phyloP scores from a whole-genome alignment of 495 filamentous ascomycete genomes.

The Coniosporium apollinis region DNA sequence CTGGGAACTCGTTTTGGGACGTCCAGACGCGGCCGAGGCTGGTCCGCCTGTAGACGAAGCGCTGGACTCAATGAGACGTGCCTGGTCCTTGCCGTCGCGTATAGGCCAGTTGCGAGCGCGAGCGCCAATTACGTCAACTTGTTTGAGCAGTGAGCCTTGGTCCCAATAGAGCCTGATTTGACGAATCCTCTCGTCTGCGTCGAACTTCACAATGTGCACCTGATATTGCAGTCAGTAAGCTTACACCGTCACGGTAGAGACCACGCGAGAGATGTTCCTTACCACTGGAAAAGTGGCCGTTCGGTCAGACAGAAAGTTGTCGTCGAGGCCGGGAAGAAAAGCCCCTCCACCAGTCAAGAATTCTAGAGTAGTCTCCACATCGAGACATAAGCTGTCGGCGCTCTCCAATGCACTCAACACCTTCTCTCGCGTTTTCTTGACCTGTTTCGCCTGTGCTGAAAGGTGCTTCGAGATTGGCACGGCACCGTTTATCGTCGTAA shows the following conservation, averaged over 20 bases:
- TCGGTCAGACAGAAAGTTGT: constrained; percentile 83
- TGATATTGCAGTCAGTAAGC: constrained; percentile 28
- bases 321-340: constrained; percentile 79
- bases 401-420: constrained; percentile 57
- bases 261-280: constrained; percentile 21
- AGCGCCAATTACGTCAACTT: constrained; percentile 82
- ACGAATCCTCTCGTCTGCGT: constrained; percentile 54
- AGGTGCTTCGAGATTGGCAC: constrained; percentile 68
- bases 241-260: not conserved
- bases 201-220: constrained; percentile 84
- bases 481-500: constrained; percentile 49
- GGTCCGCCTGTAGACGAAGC: constrained; percentile 11
- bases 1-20: constrained; percentile 1
- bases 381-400: constrained; percentile 48
- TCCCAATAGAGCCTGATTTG: constrained; percentile 89
- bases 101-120: constrained; percentile 87
- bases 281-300: constrained; percentile 71
- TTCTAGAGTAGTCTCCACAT: constrained; percentile 69
- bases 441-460: constrained; percentile 39
- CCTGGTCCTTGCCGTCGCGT: constrained; percentile 72
- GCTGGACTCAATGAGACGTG: constrained; percentile 45
- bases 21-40: constrained; percentile 4
- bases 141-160: constrained; percentile 80
- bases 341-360: constrained; percentile 67
- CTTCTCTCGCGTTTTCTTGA: constrained; percentile 67